A percentile compares a stretch with the other conserved stretches of the same genome.
Conservation (phyloP, 371 early-diverging fungal species). For the Rhizomucor miehei region DNA sequence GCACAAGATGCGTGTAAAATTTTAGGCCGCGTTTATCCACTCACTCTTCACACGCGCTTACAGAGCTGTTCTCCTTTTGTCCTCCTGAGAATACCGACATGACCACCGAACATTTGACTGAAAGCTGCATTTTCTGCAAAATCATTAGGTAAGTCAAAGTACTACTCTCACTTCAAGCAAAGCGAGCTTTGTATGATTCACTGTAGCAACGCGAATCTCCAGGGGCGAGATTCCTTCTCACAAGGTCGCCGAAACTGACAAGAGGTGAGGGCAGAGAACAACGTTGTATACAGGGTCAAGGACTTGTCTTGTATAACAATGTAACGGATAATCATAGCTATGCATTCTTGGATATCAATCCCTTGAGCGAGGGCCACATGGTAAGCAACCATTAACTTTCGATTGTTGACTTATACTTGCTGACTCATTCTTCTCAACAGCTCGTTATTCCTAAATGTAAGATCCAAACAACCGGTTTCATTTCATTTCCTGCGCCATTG, state of each 20-base stretch:
- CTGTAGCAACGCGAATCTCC: no score
- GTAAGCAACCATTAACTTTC: conserved; percentile 37
- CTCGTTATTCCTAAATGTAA: conserved; percentile 84
- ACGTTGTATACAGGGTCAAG: background rate
- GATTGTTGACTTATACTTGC: conserved; percentile 14
- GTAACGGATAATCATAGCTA: conserved; percentile 49
- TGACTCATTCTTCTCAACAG: conserved; percentile 29
- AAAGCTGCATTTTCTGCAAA: conserved; percentile 87
- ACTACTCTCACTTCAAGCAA: no score
- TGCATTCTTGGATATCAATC: conserved; percentile 77
- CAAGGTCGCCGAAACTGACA: conserved; percentile 80
- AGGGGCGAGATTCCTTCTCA: conserved; percentile 83
- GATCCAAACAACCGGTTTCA: background rate
- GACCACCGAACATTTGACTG: conserved; percentile 22
- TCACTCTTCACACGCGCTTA: no score
- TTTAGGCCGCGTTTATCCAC: no score
- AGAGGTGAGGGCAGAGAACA: conserved; percentile 38
- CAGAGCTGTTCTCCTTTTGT: background rate
- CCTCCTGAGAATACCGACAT: background rate
- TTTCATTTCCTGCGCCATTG: no score
- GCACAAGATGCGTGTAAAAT: no score
- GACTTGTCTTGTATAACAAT: no score
- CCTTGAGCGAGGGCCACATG: conserved; percentile 77
- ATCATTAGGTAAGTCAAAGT: conserved; percentile 63
- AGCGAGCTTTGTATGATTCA: no score